Evolutionary conservation across 768 basidiomycete species (phyloP), one percentile per base, ranked within the genome.

Genomic region (Rhodotorula kratochvilovae): DNA sequence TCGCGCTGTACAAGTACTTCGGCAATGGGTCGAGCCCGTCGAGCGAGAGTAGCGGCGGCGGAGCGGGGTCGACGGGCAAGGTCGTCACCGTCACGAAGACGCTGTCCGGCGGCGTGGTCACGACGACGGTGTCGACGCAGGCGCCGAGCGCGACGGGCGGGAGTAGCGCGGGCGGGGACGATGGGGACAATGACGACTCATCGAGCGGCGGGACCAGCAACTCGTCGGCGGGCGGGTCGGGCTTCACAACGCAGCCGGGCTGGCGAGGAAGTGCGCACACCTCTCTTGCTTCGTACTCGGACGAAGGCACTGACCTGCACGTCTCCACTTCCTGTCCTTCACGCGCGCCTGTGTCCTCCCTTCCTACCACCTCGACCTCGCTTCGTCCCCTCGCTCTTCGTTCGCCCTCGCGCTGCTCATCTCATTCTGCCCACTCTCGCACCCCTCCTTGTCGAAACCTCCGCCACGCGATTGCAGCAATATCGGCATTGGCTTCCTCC

Each of bases 401-500:
- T 13, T 13, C 8, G 6, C 39, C 39, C 39, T 39, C 39, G 6
- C 39, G 39, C 39, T 39, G 6, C 13, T 39, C 39, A 39, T 13
- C 39, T 39, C 39, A 13, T 39, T 39, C 13, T 13, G 39, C 39
- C 39, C n/a, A n/a, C 29, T 56, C 55, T 42, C 21, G 12, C 5
- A 25, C 17, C 4, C 5, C 31, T 45, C 29, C 31, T 1, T 13
- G 17, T 25, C n/a, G n/a, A n/a, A n/a, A n/a, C n/a, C n/a, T n/a
- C n/a, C 50, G 71, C 27, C 31, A 62, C 39, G 10, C 68, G 56
- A 46, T 68, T 46, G 31, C 72, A 66, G 57, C 29, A 59, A 66
- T 63, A 42, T 65, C 29, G 70, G 66, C 8, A 71, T 71, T 21
- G 70, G 70, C 8, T 71, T 67, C 57, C 23, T 71, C 3, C 70